A percentile compares a stretch with the other conserved stretches of the same genome.
These are phyloP conservation scores for Nothophaeocryptopus gaeumannii DNA, from an alignment of 2,329 filamentous ascomycete genomes.

Conservation along the genomic window DNA sequence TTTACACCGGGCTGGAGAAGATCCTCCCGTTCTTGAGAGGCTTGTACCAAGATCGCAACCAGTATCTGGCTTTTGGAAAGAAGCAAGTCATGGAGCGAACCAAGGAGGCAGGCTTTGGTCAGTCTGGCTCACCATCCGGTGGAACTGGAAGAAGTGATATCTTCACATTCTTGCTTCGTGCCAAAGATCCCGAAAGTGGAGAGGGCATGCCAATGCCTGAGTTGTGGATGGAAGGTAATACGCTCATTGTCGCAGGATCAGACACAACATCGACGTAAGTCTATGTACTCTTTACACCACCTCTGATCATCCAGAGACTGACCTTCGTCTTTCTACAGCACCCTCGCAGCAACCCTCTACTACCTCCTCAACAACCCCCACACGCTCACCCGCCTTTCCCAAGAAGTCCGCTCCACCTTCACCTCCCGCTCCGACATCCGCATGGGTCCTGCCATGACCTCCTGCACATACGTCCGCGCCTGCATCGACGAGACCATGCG, in stretches of 20 bases:
- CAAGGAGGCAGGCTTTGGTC: conserved; percentile 17
- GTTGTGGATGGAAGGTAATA: conserved; percentile 49
- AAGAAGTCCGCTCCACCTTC: conserved; percentile 39
- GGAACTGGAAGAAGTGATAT: conserved; percentile 27
- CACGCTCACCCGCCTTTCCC: conserved; percentile 32
- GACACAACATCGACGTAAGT: conserved; percentile 46
- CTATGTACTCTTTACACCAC: conserved; percentile 13
- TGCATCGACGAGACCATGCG: conserved; percentile 50
- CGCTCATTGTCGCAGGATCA: conserved; percentile 48
- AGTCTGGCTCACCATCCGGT: conserved; percentile 11
- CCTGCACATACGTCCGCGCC: conserved; percentile 45
- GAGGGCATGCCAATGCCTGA: conserved; percentile 42
- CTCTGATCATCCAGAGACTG: too few species aligned
- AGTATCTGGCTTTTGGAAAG: conserved; percentile 32
- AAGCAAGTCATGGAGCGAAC: conserved; percentile 27
- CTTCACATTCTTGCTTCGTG: conserved; percentile 25
- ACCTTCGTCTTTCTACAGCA: conserved; percentile 4
- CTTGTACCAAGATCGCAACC: conserved; percentile 23
- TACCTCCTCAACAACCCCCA: conserved; percentile 43
- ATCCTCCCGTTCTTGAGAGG: conserved; percentile 25
- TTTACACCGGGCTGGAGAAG: conserved; percentile 25
- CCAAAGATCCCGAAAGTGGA: conserved; percentile 38
- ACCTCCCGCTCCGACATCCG: conserved; percentile 31
- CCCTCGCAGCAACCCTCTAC: conserved; percentile 40
- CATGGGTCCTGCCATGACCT: conserved; percentile 33